These are phyloP conservation scores for Penicillium coprophilum DNA, from an alignment of 495 filamentous ascomycete genomes.

Conservation along the genomic window DNA sequence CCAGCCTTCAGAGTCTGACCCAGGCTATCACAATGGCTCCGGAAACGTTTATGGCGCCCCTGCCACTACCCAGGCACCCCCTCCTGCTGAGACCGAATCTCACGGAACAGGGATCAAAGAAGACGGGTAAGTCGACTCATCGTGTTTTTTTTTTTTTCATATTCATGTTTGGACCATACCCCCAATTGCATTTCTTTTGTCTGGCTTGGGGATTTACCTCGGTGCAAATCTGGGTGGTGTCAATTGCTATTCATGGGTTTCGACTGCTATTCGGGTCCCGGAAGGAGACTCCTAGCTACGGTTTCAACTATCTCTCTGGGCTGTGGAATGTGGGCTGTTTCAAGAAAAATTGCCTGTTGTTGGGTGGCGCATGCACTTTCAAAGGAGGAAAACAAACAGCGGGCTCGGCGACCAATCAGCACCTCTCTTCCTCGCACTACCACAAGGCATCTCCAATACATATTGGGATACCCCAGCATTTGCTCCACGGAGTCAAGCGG, in stretches of 20 bases:
- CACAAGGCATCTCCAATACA: neutral
- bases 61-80: constrained; percentile 31
- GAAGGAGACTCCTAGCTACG: neutral
- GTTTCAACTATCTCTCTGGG: neutral
- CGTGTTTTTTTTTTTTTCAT: constrained; percentile 16
- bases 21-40: constrained; percentile 62
- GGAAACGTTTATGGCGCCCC: constrained; percentile 56
- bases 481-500: neutral
- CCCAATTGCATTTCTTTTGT: constrained; percentile 6
- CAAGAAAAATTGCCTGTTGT: neutral
- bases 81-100: constrained; percentile 32
- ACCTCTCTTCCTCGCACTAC: neutral
- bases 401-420: neutral
- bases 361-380: neutral
- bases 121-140: constrained; percentile 84
- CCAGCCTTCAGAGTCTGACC: constrained; percentile 47
- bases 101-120: constrained; percentile 81
- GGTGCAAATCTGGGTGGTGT: constrained; percentile 9
- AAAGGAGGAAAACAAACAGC: constrained; percentile 1
- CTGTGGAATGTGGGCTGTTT: constrained; percentile 4
- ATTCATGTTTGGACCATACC: constrained; percentile 14
- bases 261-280: constrained; percentile 9
- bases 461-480: neutral
- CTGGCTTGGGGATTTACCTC: constrained; percentile 10
- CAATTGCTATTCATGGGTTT: constrained; percentile 20